Conservation (phyloP, 2,329 filamentous ascomycete species). For the Bipolaris bicolor region DNA sequence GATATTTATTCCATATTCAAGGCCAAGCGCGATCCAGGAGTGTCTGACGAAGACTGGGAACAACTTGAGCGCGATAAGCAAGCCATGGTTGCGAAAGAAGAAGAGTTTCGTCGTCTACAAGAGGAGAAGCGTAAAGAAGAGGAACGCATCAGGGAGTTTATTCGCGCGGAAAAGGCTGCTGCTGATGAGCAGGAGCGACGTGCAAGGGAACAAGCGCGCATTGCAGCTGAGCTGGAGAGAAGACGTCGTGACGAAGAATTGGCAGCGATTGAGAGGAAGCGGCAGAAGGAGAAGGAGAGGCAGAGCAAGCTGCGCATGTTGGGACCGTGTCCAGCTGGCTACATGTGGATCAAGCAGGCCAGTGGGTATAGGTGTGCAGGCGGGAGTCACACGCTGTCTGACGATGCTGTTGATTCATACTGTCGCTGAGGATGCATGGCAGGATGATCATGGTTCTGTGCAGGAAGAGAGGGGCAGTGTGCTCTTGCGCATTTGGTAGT, state of each 20-base stretch:
- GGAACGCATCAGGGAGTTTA: conserved; percentile 20
- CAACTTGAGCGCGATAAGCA: conserved; percentile 61
- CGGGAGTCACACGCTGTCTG: conserved; percentile 45
- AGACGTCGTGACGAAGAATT: conserved; percentile 39
- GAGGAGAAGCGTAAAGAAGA: conserved; percentile 29
- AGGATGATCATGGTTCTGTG: neutral
- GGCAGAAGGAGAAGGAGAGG: conserved; percentile 49
- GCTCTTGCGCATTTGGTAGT: too few species aligned
- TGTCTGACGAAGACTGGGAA: conserved; percentile 66
- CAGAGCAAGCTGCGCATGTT: conserved; percentile 59
- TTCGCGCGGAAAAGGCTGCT: conserved; percentile 38
- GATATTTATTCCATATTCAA: conserved; percentile 1
- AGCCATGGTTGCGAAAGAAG: conserved; percentile 38
- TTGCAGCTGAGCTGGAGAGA: conserved; percentile 29
- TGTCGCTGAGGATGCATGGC: neutral
- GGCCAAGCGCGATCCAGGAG: conserved; percentile 47
- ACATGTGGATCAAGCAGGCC: conserved; percentile 64
- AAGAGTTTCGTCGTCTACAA: conserved; percentile 47
- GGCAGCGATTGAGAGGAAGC: conserved; percentile 49
- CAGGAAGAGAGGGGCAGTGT: neutral
- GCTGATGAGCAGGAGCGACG: conserved; percentile 34
- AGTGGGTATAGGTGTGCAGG: conserved; percentile 68
- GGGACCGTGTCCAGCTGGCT: conserved; percentile 66
- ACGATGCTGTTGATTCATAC: conserved; percentile 12
- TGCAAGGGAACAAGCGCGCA: conserved; percentile 25